Percentiles rank a stretch among this genome's conserved stretches.
These are phyloP conservation scores for Boletus insuetus DNA, from an alignment of 768 basidiomycete species.

Conservation along the genomic window DNA sequence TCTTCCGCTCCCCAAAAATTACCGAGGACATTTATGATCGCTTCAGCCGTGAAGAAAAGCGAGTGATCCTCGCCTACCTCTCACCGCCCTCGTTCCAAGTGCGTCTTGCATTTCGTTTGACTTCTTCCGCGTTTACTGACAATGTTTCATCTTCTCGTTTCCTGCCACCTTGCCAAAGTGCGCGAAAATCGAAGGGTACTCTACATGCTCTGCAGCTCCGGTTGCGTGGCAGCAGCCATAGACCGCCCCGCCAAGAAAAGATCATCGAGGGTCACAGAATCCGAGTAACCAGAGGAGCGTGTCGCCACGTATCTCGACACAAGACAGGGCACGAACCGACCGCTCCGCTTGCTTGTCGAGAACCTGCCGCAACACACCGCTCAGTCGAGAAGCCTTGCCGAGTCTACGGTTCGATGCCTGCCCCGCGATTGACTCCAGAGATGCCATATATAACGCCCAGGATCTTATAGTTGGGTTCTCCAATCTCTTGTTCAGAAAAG, in stretches of 20 bases:
- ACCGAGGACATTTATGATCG: constrained; percentile 49
- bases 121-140: background rate
- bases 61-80: constrained; percentile 53
- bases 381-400: too few species aligned
- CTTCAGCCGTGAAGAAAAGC: constrained; percentile 53
- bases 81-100: constrained; percentile 65
- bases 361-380: background rate
- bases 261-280: constrained; percentile 16
- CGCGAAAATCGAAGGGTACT: constrained; percentile 8
- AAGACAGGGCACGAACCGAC: background rate
- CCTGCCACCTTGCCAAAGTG: constrained; percentile 15
- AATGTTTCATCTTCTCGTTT: constrained; percentile 12
- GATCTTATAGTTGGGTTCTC: too few species aligned
- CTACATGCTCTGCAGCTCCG: constrained; percentile 10
- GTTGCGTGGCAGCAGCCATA: background rate
- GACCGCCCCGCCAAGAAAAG: constrained; percentile 5
- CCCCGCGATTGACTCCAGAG: too few species aligned
- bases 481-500: too few species aligned
- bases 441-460: too few species aligned
- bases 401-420: too few species aligned
- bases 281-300: constrained; percentile 7
- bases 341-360: background rate
- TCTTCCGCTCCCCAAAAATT: background rate
- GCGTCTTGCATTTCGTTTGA: constrained; percentile 15
- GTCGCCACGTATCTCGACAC: constrained; percentile 14